phyloP scores from a whole-genome alignment of 768 basidiomycete genomes.

The Trametes cinnabarina region DNA sequence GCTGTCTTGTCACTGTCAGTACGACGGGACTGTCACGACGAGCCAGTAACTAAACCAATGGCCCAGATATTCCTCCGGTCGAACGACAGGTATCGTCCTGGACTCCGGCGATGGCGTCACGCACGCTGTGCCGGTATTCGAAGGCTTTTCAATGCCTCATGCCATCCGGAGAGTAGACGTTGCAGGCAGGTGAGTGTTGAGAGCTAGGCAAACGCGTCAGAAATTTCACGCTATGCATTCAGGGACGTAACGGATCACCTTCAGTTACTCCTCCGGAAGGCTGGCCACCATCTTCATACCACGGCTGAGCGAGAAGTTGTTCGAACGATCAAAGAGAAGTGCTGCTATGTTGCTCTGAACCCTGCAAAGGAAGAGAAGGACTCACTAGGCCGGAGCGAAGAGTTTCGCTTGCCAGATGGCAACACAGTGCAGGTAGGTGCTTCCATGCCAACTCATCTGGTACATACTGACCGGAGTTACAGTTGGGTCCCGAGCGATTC shows the following conservation, averaged over 20 bases:
- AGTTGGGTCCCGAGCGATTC: slow-evolving; percentile 95
- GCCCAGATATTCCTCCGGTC: slow-evolving; percentile 90
- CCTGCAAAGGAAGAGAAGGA: slow-evolving; percentile 97
- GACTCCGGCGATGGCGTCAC: slow-evolving; percentile 99
- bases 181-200: slow-evolving; percentile 73
- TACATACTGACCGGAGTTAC: slow-evolving; percentile 7
- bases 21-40: not conserved
- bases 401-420: slow-evolving; percentile 93
- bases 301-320: slow-evolving; percentile 97
- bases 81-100: slow-evolving; percentile 98
- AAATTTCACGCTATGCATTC: slow-evolving; percentile 9
- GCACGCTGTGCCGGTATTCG: slow-evolving; percentile 97
- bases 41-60: not conserved
- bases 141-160: slow-evolving; percentile 99
- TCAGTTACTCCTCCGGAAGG: slow-evolving; percentile 89
- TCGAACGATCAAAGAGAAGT: slow-evolving; percentile 96
- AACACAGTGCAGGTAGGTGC: slow-evolving; percentile 79
- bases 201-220: not conserved
- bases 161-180: slow-evolving; percentile 95
- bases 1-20: slow-evolving; percentile 93
- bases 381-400: slow-evolving; percentile 68
- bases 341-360: slow-evolving; percentile 91
- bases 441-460: not conserved
- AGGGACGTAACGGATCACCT: slow-evolving; percentile 98
- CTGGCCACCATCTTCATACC: slow-evolving; percentile 93